Evolutionary conservation across 305 asterid genomes (phyloP).

Genomic region (Petunia hybrid): DNA sequence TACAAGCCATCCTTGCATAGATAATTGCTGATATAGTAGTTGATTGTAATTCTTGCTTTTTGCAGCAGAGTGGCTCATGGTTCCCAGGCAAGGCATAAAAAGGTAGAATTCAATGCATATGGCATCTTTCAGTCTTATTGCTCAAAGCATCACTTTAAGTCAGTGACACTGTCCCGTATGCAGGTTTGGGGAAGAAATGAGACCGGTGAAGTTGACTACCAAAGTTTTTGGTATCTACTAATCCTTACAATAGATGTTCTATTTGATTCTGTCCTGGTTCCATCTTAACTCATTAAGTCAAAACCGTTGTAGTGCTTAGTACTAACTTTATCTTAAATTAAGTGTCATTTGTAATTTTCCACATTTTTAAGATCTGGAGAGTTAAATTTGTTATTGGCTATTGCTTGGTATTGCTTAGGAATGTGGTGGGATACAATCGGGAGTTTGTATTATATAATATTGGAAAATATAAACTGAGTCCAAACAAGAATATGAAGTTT

Average conservation of each 20-base stretch:
- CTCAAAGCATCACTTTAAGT: not conserved
- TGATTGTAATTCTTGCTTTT: slow-evolving; percentile 24
- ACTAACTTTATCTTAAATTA: not conserved
- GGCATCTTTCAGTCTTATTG: slow-evolving; percentile 12
- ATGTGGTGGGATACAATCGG: not conserved
- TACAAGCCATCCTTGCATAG: slow-evolving; percentile 22
- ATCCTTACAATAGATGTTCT: slow-evolving; percentile 27
- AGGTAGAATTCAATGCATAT: slow-evolving; percentile 47
- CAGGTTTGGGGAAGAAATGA: slow-evolving; percentile 99
- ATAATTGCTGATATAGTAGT: slow-evolving; percentile 10
- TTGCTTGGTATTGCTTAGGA: slow-evolving; percentile 20
- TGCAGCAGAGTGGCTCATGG: slow-evolving; percentile 98
- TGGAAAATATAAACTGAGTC: not conserved
- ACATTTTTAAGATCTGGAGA: slow-evolving; percentile 6
- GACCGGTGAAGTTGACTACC: slow-evolving; percentile 94
- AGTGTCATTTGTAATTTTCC: slow-evolving; percentile 9
- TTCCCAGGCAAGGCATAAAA: slow-evolving; percentile 85
- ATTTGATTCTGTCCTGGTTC: slow-evolving; percentile 23
- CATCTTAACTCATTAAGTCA: not conserved
- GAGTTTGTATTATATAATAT: slow-evolving; percentile 22
- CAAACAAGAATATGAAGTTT: slow-evolving; percentile 10
- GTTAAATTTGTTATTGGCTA: not conserved
- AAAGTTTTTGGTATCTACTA: slow-evolving; percentile 81
- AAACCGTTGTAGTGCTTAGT: not conserved
- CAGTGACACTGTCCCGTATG: not conserved